Evolutionary conservation across 2,329 filamentous ascomycete species (phyloP).

Genomic region (Cercospora citrullina): DNA sequence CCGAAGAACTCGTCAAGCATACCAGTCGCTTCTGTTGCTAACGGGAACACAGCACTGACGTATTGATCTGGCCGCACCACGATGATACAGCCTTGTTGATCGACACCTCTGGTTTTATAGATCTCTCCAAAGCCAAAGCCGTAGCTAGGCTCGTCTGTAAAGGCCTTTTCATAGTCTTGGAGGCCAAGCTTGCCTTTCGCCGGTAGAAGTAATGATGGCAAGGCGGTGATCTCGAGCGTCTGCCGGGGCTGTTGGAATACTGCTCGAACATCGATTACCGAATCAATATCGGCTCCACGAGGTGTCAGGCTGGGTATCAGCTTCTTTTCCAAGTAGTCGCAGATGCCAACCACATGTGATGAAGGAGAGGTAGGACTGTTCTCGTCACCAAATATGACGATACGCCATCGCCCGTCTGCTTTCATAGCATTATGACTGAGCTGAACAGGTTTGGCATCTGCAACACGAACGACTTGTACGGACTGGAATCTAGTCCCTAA

Average conservation of each 20-base stretch:
- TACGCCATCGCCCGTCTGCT: conserved; percentile 39
- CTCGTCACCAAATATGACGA: conserved; percentile 36
- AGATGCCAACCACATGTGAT: conserved; percentile 29
- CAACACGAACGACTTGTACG: conserved; percentile 34
- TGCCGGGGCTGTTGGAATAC: conserved; percentile 36
- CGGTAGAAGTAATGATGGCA: conserved; percentile 48
- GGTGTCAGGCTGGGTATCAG: conserved; percentile 44
- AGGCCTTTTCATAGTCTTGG: conserved; percentile 45
- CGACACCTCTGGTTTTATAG: conserved; percentile 61
- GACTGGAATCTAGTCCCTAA: conserved; percentile 40
- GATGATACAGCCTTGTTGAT: conserved; percentile 59
- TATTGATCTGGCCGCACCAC: conserved; percentile 68
- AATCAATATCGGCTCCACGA: conserved; percentile 43
- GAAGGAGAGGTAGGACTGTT: conserved; percentile 21
- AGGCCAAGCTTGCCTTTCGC: conserved; percentile 41
- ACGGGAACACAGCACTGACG: conserved; percentile 45
- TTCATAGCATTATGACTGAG: conserved; percentile 38
- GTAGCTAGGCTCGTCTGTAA: conserved; percentile 49
- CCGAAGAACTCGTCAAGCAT: conserved; percentile 35
- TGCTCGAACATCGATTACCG: conserved; percentile 56
- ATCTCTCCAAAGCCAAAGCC: conserved; percentile 42
- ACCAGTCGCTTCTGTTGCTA: conserved; percentile 26
- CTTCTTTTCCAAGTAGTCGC: conserved; percentile 25
- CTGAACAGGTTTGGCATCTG: conserved; percentile 40
- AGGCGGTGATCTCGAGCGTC: conserved; percentile 38